A percentile compares a stretch with the other conserved stretches of the same genome.
Conservation (phyloP, 2,329 filamentous ascomycete species). For the Orbilia blumenaviensis region DNA sequence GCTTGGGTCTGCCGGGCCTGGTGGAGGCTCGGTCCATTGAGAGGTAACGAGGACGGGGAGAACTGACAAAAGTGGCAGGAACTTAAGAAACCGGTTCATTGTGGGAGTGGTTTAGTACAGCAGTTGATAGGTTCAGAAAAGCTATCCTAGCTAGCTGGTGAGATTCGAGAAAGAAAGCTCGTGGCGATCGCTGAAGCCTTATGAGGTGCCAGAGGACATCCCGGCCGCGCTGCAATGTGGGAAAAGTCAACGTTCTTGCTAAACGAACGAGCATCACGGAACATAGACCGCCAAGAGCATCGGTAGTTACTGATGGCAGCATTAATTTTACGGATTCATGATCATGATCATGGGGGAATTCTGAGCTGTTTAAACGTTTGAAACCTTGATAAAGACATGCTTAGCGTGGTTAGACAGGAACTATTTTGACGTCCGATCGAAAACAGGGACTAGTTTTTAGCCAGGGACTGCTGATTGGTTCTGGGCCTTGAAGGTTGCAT, state of each 20-base stretch:
- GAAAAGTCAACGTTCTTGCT: background rate
- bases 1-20: slow-evolving; percentile 7
- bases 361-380: background rate
- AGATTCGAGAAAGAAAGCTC: background rate
- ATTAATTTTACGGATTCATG: too few species aligned
- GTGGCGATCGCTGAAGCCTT: slow-evolving; percentile 2
- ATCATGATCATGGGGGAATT: background rate
- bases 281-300: background rate
- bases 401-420: background rate
- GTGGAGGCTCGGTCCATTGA: slow-evolving; percentile 13
- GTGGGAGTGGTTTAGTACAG: background rate
- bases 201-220: background rate
- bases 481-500: background rate
- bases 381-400: background rate
- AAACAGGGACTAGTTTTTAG: background rate
- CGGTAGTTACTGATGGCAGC: slow-evolving; percentile 10
- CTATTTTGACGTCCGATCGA: background rate
- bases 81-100: background rate
- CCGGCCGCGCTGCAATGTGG: background rate
- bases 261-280: background rate
- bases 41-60: background rate
- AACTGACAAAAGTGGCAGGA: background rate
- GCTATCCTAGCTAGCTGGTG: background rate
- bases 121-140: background rate
- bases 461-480: background rate